Conservation (phyloP, 2,329 filamentous ascomycete species). For the Purpureocillium takamizusanense region DNA sequence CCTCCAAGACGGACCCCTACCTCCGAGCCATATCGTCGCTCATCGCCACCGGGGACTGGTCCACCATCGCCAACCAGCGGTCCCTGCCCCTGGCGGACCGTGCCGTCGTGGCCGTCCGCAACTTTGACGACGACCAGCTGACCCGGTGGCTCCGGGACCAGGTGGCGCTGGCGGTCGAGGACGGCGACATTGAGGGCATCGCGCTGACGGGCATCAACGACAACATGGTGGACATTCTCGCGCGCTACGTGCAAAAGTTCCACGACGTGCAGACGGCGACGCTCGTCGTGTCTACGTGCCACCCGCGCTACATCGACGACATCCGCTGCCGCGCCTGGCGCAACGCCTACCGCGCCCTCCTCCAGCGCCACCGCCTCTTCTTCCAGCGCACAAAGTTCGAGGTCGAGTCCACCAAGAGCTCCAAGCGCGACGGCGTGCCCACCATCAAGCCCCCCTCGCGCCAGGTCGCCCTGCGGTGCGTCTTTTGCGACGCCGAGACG, state of each 20-base stretch:
- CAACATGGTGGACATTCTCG: constrained; percentile 63
- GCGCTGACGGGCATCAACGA: constrained; percentile 71
- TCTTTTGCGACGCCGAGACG: constrained; percentile 61
- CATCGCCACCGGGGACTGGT: constrained; percentile 70
- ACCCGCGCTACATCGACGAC: constrained; percentile 70
- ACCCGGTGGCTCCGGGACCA: constrained; percentile 60
- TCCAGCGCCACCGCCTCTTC: constrained; percentile 65
- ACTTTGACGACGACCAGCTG: constrained; percentile 53
- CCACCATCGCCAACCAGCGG: constrained; percentile 60
- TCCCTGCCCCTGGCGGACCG: constrained; percentile 69
- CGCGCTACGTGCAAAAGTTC: constrained; percentile 66
- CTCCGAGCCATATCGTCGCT: constrained; percentile 71
- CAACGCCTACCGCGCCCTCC: constrained; percentile 59
- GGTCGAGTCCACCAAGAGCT: constrained; percentile 63
- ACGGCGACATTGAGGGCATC: constrained; percentile 69
- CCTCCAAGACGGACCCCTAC: constrained; percentile 65
- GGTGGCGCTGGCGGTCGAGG: constrained; percentile 48
- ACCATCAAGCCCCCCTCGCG: constrained; percentile 55
- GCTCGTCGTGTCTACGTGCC: constrained; percentile 63
- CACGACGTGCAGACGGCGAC: constrained; percentile 73
- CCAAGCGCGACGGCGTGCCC: constrained; percentile 53
- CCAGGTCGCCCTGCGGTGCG: constrained; percentile 67
- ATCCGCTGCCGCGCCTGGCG: constrained; percentile 68
- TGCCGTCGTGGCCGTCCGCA: constrained; percentile 61
- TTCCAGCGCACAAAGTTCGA: constrained; percentile 70